Evolutionary conservation across 2,329 filamentous ascomycete genomes (phyloP).

Genomic region (Volutella citrinella): DNA sequence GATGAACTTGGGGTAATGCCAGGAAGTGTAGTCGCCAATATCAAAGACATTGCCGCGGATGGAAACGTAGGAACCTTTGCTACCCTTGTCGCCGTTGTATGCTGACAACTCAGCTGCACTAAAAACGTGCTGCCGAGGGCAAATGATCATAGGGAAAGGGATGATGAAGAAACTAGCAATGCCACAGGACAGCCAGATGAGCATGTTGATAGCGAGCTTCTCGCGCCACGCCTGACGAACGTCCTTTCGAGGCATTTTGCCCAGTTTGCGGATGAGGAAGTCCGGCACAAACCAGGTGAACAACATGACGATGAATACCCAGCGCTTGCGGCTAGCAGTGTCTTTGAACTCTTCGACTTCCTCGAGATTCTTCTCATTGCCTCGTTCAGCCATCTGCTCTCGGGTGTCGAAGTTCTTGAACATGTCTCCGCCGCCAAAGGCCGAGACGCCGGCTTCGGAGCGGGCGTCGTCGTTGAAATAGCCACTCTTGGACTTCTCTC

Average conservation of each 20-base stretch:
- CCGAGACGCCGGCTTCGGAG: conserved; percentile 90
- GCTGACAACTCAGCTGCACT: conserved; percentile 71
- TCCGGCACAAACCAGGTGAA: conserved; percentile 89
- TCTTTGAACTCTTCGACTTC: conserved; percentile 84
- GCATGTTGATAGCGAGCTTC: conserved; percentile 94
- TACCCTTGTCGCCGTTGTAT: conserved; percentile 68
- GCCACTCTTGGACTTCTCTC: conserved; percentile 72
- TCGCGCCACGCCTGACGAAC: conserved; percentile 92
- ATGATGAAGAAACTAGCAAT: conserved; percentile 86
- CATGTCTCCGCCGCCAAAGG: conserved; percentile 91
- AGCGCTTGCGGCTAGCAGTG: conserved; percentile 80
- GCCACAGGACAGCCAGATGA: conserved; percentile 87
- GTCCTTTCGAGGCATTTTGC: conserved; percentile 88
- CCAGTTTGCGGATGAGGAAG: conserved; percentile 71
- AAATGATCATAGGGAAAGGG: conserved; percentile 81
- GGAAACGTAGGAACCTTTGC: conserved; percentile 63
- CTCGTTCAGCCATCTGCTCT: conserved; percentile 92
- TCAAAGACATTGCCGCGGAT: conserved; percentile 91
- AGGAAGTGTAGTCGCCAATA: conserved; percentile 67
- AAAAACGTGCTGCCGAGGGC: conserved; percentile 86
- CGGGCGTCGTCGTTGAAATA: conserved; percentile 90
- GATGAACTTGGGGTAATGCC: conserved; percentile 68
- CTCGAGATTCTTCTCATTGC: conserved; percentile 83
- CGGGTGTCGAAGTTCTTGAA: conserved; percentile 95
- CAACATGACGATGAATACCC: conserved; percentile 79